Percentiles rank a stretch among this genome's conserved stretches.
These are phyloP conservation scores for thale cress (Arabidopsis thaliana) DNA, from an alignment of 345 rosid species.

Conservation along the genomic window TAIR10.1 NC_003075.7:10092501-10093000, in stretches of 20 bases:
- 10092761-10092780: background rate
- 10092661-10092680: too few relatives aligned
- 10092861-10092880: background rate
- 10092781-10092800: background rate
- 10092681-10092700: background rate
- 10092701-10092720: background rate
- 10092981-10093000: too few relatives aligned
- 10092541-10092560: too few relatives aligned
- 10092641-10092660: background rate
- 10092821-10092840: background rate
- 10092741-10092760: too few relatives aligned
- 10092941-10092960: too few relatives aligned
- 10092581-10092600: background rate
- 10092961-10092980: too few relatives aligned
- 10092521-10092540: too few relatives aligned
- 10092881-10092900: background rate
- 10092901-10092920: background rate
- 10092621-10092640: background rate
- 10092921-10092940: background rate
- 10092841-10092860: background rate
- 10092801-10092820: background rate
- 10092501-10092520: too few relatives aligned
- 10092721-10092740: background rate
- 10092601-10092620: background rate
- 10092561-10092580: background rate